These are phyloP conservation scores for Mucor sp. DNA, from an alignment of 371 early-diverging fungal genomes.

Conservation along the genomic window DNA sequence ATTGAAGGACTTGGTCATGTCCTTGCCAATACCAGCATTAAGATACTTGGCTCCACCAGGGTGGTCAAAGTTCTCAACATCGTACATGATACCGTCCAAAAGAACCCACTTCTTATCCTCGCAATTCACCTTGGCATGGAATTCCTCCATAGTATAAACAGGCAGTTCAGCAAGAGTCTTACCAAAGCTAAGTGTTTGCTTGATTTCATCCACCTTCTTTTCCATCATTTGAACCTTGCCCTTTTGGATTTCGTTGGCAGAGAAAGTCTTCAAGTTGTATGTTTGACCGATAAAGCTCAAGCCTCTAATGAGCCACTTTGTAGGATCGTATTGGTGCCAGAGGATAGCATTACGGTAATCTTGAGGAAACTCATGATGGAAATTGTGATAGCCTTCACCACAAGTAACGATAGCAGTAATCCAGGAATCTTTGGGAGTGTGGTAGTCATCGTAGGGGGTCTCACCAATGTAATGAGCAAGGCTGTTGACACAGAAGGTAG, in stretches of 20 bases:
- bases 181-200: slow-evolving; percentile 75
- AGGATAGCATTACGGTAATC: slow-evolving; percentile 95
- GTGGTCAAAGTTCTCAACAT: slow-evolving; percentile 90
- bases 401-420: slow-evolving; percentile 80
- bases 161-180: slow-evolving; percentile 70
- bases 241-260: slow-evolving; percentile 88
- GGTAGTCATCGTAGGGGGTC: slow-evolving; percentile 77
- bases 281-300: slow-evolving; percentile 73
- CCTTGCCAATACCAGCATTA: slow-evolving; percentile 75
- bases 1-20: slow-evolving; percentile 84
- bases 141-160: slow-evolving; percentile 76
- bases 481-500: slow-evolving; percentile 94
- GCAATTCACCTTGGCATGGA: slow-evolving; percentile 50
- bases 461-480: slow-evolving; percentile 84
- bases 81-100: slow-evolving; percentile 88
- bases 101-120: slow-evolving; percentile 77
- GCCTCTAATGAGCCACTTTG: slow-evolving; percentile 89
- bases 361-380: slow-evolving; percentile 94
- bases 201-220: slow-evolving; percentile 69
- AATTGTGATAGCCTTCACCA: slow-evolving; percentile 90
- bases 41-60: slow-evolving; percentile 89
- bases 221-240: slow-evolving; percentile 84
- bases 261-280: slow-evolving; percentile 85
- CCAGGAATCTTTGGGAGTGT: slow-evolving; percentile 79
- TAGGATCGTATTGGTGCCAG: slow-evolving; percentile 93